Evolutionary conservation across 805 yeast species (phyloP).

Genomic region (Ogataea trehaloabstinens): DNA sequence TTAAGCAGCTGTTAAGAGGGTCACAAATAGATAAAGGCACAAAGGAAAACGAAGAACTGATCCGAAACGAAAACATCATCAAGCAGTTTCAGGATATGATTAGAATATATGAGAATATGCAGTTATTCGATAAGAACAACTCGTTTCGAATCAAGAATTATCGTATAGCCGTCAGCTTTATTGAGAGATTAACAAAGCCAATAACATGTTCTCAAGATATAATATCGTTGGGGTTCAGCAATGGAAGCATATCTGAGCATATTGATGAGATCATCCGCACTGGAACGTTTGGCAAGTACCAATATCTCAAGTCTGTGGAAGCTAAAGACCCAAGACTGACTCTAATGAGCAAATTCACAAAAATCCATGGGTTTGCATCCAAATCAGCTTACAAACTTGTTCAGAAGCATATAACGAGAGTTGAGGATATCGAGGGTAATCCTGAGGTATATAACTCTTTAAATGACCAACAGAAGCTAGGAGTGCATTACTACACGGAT

Average conservation of each 20-base stretch:
- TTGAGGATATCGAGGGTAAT: slow-evolving; percentile 34
- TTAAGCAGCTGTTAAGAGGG: slow-evolving; percentile 7
- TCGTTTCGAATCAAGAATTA: slow-evolving; percentile 30
- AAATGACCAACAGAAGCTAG: slow-evolving; percentile 32
- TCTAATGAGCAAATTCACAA: slow-evolving; percentile 33
- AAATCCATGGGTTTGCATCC: slow-evolving; percentile 51
- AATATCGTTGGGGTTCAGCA: slow-evolving; percentile 37
- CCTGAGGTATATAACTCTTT: slow-evolving; percentile 14
- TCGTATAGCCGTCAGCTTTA: slow-evolving; percentile 40
- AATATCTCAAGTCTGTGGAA: slow-evolving; percentile 10
- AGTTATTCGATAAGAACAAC: slow-evolving; percentile 16
- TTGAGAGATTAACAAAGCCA: slow-evolving; percentile 26
- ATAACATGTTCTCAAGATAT: slow-evolving; percentile 40
- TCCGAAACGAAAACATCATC: slow-evolving; percentile 30
- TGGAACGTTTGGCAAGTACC: slow-evolving; percentile 28
- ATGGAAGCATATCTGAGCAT: slow-evolving; percentile 39
- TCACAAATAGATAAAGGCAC: background rate
- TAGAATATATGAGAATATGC: slow-evolving; percentile 24
- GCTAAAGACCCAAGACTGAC: slow-evolving; percentile 22
- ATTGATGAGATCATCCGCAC: slow-evolving; percentile 46
- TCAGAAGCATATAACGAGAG: slow-evolving; percentile 37
- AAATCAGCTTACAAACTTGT: slow-evolving; percentile 37
- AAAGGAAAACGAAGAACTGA: slow-evolving; percentile 3
- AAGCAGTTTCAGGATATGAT: slow-evolving; percentile 32
- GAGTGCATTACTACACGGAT: slow-evolving; percentile 46